A percentile compares a stretch with the other conserved stretches of the same genome.
These are phyloP conservation scores for Blastobotrys buckinghamii DNA, from an alignment of 1,139 yeast species.

Conservation along the genomic window DNA sequence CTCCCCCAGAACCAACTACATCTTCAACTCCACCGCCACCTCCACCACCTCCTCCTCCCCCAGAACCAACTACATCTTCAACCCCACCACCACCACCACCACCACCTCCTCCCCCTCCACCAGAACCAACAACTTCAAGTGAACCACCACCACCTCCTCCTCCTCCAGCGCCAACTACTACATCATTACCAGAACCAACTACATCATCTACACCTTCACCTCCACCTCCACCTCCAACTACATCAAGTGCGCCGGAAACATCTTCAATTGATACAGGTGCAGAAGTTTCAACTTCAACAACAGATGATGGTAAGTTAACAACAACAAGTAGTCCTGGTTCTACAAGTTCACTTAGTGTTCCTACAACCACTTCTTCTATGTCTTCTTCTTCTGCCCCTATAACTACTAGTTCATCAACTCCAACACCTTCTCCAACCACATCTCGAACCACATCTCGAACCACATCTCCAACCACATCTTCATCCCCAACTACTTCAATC, in stretches of 20 bases:
- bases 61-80: neutral
- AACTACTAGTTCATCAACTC: neutral
- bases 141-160: neutral
- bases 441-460: no score
- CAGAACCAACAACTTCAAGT: constrained; percentile 4
- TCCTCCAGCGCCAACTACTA: neutral
- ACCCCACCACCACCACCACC: neutral
- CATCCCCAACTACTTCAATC: neutral
- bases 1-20: constrained; percentile 3
- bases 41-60: neutral
- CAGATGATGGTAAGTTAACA: neutral
- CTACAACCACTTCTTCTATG: neutral
- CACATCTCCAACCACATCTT: neutral
- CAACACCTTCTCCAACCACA: neutral
- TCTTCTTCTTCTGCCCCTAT: neutral
- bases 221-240: neutral
- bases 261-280: neutral
- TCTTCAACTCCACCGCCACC: neutral
- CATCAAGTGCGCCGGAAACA: neutral
- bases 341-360: neutral
- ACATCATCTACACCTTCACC: neutral
- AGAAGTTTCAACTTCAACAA: neutral
- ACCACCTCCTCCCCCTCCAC: neutral
- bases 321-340: neutral
- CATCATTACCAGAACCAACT: neutral